Conservation (phyloP, 371 early-diverging fungal species). For the Mortierella sp. region DNA sequence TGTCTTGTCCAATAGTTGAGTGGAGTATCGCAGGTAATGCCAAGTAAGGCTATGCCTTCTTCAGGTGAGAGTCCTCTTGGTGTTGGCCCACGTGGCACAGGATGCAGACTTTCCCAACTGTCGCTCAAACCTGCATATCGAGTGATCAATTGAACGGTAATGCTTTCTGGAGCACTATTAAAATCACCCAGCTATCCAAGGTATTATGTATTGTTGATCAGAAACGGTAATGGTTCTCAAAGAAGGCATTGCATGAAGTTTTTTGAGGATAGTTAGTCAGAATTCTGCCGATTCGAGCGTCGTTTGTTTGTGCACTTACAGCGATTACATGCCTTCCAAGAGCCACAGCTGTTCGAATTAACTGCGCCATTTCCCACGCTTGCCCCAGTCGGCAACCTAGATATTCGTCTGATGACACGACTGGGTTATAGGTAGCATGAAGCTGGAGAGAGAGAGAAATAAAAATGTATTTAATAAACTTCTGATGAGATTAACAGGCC, state of each 20-base stretch:
- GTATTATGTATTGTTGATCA: background rate
- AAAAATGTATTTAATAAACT: background rate
- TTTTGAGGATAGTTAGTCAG: background rate
- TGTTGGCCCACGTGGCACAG: slow-evolving; percentile 1
- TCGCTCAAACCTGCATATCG: slow-evolving; percentile 67
- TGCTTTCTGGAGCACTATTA: slow-evolving; percentile 66
- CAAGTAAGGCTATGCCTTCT: slow-evolving; percentile 33
- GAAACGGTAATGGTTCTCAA: background rate
- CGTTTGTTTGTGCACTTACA: slow-evolving; percentile 52
- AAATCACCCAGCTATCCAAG: slow-evolving; percentile 65
- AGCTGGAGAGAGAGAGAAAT: slow-evolving; percentile 50
- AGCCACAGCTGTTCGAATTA: slow-evolving; percentile 60
- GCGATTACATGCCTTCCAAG: slow-evolving; percentile 69
- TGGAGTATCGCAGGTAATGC: slow-evolving; percentile 72
- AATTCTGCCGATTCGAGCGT: background rate
- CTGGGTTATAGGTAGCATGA: slow-evolving; percentile 67
- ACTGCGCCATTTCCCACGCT: slow-evolving; percentile 68
- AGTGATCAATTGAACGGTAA: slow-evolving; percentile 60
- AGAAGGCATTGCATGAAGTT: background rate
- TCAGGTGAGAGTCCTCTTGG: slow-evolving; percentile 21
- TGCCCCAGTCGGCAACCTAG: slow-evolving; percentile 68
- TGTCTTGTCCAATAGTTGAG: slow-evolving; percentile 64
- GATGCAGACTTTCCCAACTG: slow-evolving; percentile 64
- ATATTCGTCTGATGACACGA: slow-evolving; percentile 58
- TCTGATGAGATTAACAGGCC: background rate